phyloP scores from a whole-genome alignment of 768 basidiomycete species.

The Rhizopogon vesiculosus region DNA sequence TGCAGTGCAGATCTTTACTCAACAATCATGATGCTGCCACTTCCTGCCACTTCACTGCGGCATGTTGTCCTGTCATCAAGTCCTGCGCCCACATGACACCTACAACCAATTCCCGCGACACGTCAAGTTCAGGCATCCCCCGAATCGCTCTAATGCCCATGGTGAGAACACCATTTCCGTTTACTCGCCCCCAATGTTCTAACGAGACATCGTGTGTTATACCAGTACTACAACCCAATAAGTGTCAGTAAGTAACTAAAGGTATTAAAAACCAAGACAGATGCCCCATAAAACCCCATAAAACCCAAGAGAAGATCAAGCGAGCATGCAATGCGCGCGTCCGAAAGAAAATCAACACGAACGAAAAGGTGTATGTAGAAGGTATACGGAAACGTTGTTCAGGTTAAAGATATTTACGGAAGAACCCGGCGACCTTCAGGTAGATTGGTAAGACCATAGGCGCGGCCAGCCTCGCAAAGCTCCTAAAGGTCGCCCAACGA shows the following conservation, averaged over 20 bases:
- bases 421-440: constrained; percentile 45
- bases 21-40: not conserved
- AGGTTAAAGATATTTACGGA: constrained; percentile 35
- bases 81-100: not conserved
- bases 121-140: not conserved
- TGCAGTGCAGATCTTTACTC: not conserved
- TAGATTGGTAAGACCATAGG: constrained; percentile 36
- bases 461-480: constrained; percentile 36
- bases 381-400: not conserved
- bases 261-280: not conserved
- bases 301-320: constrained; percentile 3
- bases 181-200: not conserved
- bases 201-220: not conserved
- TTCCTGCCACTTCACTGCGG: not conserved
- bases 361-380: constrained; percentile 15
- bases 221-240: not conserved
- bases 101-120: not conserved
- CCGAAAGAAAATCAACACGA: constrained; percentile 17
- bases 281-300: not conserved
- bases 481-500: constrained; percentile 46
- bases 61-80: not conserved
- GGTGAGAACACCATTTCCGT: not conserved
- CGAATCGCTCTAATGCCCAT: not conserved
- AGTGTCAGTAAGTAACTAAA: not conserved
- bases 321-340: constrained; percentile 1